Evolutionary conservation across 352 stramenopile genomes (phyloP).

Genomic region (Phytophthora litchii): DNA sequence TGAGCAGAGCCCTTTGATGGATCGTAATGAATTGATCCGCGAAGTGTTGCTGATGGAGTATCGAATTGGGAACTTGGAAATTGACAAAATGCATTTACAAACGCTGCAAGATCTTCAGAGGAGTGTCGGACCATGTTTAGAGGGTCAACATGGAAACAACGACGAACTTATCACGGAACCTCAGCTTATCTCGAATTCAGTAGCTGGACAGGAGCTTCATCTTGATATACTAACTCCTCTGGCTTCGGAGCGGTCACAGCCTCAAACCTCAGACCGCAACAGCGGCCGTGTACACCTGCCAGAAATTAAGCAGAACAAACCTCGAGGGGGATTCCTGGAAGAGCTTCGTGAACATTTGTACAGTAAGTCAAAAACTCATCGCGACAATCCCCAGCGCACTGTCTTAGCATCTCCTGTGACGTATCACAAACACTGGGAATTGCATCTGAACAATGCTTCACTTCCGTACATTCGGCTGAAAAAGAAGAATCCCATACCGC

Average conservation of each 20-base stretch:
- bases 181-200: slow-evolving; percentile 1
- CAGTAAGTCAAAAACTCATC: slow-evolving; percentile 21
- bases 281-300: slow-evolving; percentile 18
- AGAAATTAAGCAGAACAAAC: slow-evolving; percentile 22
- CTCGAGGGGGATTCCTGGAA: slow-evolving; percentile 28
- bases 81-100: slow-evolving; percentile 92
- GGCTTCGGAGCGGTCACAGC: slow-evolving; percentile 1
- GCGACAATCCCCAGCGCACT: slow-evolving; percentile 16
- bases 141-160: slow-evolving; percentile 34
- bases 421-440: slow-evolving; percentile 51
- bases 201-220: slow-evolving; percentile 8
- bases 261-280: slow-evolving; percentile 19
- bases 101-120: slow-evolving; percentile 33
- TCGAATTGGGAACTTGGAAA: slow-evolving; percentile 88
- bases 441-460: slow-evolving; percentile 61
- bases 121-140: not conserved
- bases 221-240: slow-evolving; percentile 10
- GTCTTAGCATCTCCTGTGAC: slow-evolving; percentile 18
- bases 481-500: slow-evolving; percentile 50
- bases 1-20: slow-evolving; percentile 46
- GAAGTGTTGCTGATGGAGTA: slow-evolving; percentile 85
- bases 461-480: slow-evolving; percentile 76
- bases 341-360: slow-evolving; percentile 35
- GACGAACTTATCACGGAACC: slow-evolving; percentile 12
- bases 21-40: slow-evolving; percentile 53